Base-by-base conservation (phyloP, 2,329 filamentous ascomycete species). In the Hawksworthiomyces lignivorus region DNA sequence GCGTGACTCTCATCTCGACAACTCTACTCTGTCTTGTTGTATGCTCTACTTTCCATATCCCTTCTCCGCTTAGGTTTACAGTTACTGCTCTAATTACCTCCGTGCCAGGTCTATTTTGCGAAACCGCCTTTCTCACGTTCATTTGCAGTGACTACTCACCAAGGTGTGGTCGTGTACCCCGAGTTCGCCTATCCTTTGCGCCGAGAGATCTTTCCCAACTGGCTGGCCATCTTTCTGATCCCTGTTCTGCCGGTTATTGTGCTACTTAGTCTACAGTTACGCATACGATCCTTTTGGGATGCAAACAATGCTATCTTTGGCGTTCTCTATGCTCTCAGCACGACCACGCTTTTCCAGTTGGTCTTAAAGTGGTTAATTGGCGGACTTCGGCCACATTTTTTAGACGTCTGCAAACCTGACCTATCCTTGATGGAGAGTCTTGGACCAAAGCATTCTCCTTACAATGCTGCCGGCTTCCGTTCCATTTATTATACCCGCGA, bases 301-400 rank as follows among this genome's bases (percentile, higher is more conserved):
- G 64, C 77, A 54, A 86, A 86, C 65, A 87, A 87, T 56, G 82
- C 74, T 33, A 65, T 80, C 36, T 69, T 85, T 36, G 83, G 82
- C 12, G 71, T 87, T 0, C 62, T 86, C 1, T 87, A 87, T 65
- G 69, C 75, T 1, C 70, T 86, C 48, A 83, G 86, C 61, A 68
- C 72, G 6, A 80, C 80, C 4, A 78, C 81, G n/a, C 75, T 87
- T 37, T 85, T 87, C 64, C 83, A 87, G 54, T 82, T 87, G 50
- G 81, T 86, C 54, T 53, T 87, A 57, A 87, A 87, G 62, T 82
- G 75, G 72, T 72, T 87, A 31, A 84, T 87, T 48, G 83, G 83
- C 12, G 82, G 82, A 12, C 64, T 83, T 17, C 72, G 81, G n/a
- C 82, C 82, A 1, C 78, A 85, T 58, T 87, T 86, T 63, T 69